phyloP scores from a whole-genome alignment of 1,284 basidiomycete genomes.

The Amylostereum areolatum region DNA sequence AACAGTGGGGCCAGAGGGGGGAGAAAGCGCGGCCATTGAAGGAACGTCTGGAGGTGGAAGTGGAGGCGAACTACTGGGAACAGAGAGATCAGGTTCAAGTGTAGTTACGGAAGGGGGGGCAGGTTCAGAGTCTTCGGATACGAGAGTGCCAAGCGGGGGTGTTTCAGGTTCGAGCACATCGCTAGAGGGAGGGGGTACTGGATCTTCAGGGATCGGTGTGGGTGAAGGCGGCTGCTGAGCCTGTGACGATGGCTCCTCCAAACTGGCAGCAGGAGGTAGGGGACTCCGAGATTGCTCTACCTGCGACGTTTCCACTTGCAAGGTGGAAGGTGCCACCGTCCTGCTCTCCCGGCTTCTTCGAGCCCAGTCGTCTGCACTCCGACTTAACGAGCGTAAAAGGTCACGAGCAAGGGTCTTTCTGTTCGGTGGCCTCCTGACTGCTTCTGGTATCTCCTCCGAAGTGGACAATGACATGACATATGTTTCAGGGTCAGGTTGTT shows the following conservation, averaged over 20 bases:
- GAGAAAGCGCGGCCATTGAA: background rate
- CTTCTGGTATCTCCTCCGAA: background rate
- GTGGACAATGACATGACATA: background rate
- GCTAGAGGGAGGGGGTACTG: background rate
- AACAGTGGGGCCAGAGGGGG: background rate
- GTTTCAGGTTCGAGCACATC: background rate
- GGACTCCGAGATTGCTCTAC: background rate
- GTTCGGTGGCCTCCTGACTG: constrained; percentile 9
- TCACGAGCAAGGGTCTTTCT: constrained; percentile 35
- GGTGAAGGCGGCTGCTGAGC: background rate
- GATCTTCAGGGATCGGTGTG: background rate
- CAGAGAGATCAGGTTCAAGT: background rate
- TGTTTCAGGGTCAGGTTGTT: background rate
- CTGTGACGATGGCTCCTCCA: background rate
- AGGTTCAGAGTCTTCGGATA: background rate
- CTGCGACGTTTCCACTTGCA: background rate
- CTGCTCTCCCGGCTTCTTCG: background rate
- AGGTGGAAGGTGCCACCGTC: background rate
- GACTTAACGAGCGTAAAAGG: constrained; percentile 33
- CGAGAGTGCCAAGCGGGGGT: background rate
- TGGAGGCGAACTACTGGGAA: background rate
- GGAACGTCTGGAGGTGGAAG: background rate
- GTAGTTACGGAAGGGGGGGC: background rate
- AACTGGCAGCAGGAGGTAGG: background rate
- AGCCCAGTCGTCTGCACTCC: constrained; percentile 8